These are phyloP conservation scores for Didymosphaeria variabile DNA, from an alignment of 2,329 filamentous ascomycete genomes.

Conservation along the genomic window DNA sequence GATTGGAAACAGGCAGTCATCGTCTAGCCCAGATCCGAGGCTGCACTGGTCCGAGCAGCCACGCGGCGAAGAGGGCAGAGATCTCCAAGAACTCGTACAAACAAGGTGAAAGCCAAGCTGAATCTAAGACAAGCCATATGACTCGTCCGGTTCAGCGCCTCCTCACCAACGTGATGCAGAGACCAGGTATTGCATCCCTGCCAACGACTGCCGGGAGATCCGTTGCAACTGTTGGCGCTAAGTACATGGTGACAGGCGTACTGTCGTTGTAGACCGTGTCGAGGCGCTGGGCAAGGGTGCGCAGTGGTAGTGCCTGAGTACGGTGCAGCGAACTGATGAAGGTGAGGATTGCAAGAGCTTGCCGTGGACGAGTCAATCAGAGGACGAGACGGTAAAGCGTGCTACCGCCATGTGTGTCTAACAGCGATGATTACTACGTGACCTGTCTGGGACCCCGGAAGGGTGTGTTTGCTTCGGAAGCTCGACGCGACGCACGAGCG, in stretches of 20 bases:
- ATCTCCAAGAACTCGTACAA: slow-evolving; percentile 25
- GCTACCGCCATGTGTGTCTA: slow-evolving; percentile 30
- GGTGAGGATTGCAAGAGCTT: slow-evolving; percentile 24
- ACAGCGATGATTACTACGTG: slow-evolving; percentile 24
- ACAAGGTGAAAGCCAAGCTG: slow-evolving; percentile 24
- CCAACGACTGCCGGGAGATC: slow-evolving; percentile 11
- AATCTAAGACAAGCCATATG: slow-evolving; percentile 28
- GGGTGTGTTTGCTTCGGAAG: slow-evolving; percentile 29
- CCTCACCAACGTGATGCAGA: slow-evolving; percentile 5
- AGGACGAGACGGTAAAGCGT: slow-evolving; percentile 20
- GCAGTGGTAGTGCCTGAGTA: slow-evolving; percentile 13
- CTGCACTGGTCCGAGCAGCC: slow-evolving; percentile 26
- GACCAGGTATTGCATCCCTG: slow-evolving; percentile 7
- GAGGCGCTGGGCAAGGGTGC: slow-evolving; percentile 6
- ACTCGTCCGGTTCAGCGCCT: slow-evolving; percentile 16
- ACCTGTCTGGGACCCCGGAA: slow-evolving; percentile 30
- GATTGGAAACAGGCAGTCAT: slow-evolving; percentile 5
- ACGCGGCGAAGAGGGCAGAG: slow-evolving; percentile 28
- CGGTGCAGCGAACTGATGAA: slow-evolving; percentile 26
- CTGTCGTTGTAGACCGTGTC: slow-evolving; percentile 1
- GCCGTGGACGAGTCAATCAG: slow-evolving; percentile 32
- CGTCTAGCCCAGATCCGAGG: slow-evolving; percentile 16
- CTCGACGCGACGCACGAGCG: slow-evolving; percentile 36
- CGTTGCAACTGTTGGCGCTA: slow-evolving; percentile 11
- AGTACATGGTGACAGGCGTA: neutral